phyloP scores from a whole-genome alignment of 805 yeast genomes.

The Yarrowia phangngaensis region DNA sequence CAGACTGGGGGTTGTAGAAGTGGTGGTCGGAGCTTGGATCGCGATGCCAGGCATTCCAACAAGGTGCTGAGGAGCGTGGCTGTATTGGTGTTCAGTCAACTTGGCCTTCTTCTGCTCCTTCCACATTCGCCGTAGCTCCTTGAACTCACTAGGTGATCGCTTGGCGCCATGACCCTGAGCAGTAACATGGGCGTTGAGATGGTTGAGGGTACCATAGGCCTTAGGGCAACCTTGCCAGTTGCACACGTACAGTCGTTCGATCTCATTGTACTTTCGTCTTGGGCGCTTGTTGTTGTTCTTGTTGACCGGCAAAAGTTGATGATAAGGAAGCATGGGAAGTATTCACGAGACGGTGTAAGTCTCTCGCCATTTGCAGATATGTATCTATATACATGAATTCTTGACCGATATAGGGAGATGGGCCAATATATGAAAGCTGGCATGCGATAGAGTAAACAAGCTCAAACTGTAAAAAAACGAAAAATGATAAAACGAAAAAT shows the following conservation, averaged over 20 bases:
- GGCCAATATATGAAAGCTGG: conserved; percentile 22
- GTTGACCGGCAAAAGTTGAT: conserved; percentile 23
- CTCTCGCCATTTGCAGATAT: no score
- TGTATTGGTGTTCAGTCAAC: conserved; percentile 28
- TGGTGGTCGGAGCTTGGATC: neutral
- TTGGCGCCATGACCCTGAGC: conserved; percentile 54
- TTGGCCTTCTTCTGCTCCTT: conserved; percentile 43
- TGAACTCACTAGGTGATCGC: conserved; percentile 54
- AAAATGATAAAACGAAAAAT: neutral
- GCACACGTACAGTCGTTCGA: conserved; percentile 53
- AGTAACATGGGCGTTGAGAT: conserved; percentile 53
- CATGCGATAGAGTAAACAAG: conserved; percentile 21
- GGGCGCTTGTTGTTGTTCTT: conserved; percentile 43
- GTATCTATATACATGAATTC: conserved; percentile 12
- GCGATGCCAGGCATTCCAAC: conserved; percentile 6
- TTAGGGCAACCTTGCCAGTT: conserved; percentile 48
- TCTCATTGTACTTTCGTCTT: conserved; percentile 53
- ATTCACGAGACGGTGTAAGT: no score
- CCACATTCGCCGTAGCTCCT: conserved; percentile 47
- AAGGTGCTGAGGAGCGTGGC: conserved; percentile 6
- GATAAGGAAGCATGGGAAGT: conserved; percentile 21
- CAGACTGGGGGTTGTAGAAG: neutral
- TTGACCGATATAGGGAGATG: conserved; percentile 20
- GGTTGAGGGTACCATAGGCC: conserved; percentile 59
- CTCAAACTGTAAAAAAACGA: neutral